Base-by-base conservation (phyloP, 2,329 filamentous ascomycete genomes). In the Claviceps cyperi region DNA sequence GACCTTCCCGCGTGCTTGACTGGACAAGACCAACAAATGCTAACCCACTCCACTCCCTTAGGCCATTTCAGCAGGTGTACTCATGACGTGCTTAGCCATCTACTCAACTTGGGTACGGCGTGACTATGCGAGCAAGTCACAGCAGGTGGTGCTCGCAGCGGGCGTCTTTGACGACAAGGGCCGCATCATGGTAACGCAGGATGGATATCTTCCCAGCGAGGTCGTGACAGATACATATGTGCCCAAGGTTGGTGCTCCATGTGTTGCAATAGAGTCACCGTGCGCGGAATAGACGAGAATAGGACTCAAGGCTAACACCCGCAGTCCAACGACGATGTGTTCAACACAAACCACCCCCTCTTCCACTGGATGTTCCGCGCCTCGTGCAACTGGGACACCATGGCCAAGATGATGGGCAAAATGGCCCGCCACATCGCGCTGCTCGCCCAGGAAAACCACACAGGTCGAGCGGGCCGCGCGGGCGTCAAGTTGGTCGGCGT, bases 341-440 rank as follows among this genome's bases (percentile, higher is more conserved):
- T 95, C 59, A 81, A 80, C 50, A 80, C 81, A 22, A 77, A 79
- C 0, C 87, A 94, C 60, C 79, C 85, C 0, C 79, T 90, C 1
- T 94, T 92, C 64, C 80, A 89, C 47, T 94, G 89, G 89, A 83
- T 92, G 59, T 94, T 86, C 61, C 78, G 85, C 51, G 85, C 87
- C 2, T 86, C 85, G 6, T 76, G 81, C 52, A 84, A 89, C 63
- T 95, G 89, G 89, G 62, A 67, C 7, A 76, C 78, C 40, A 74
- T 94, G 24, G 73, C 73, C 50, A 77, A 80, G 43, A 70, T 92
- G 5, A 72, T 94, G 22, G 77, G 77, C 6, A 77, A 76, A 41
- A 94, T 94, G 83, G 75, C 76, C 49, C 73, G 72, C 39, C 86
- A 92, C 56, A 65, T 94, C n/a, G 67, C 74, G 56, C 56, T 72